Evolutionary conservation across 2,329 filamentous ascomycete species (phyloP), one percentile per base, ranked within the genome.

Genomic region (Davidsoniella virescens): DNA sequence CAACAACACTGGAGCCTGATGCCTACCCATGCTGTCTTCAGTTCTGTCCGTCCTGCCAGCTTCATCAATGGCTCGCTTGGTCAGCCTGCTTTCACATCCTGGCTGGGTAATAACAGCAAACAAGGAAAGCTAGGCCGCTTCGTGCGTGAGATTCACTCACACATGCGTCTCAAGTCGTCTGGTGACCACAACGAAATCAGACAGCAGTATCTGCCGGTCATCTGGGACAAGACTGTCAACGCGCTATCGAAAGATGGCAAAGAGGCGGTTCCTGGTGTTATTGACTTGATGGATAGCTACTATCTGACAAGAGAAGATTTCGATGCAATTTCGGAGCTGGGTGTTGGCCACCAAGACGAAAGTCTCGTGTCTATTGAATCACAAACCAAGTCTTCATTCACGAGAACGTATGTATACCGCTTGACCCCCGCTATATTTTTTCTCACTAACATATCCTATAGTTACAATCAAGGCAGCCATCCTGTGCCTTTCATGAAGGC

Each of bases 1-100:
- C 92, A 98, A 62, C 92, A 98, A 62, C 92, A 98, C 55, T 98
- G 92, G 92, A 92, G 85, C 61, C 68, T 98, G 54, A 98, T 98
- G 92, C 92, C 92, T 12, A 84, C 86, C 1, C 92, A 98, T 64
- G 92, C 88, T 23, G 75, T 95, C 38, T 95, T 96, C 68, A 94
- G 88, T 61, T 93, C 94, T 50, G 90, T 98, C 20, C 75, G 85
- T 23, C 92, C 92, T 4, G 82, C 92, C 6, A 94, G 87, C 63
- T 94, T 84, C 60, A 72, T 92, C 9, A 77, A 86, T 47, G 92
- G 92, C 39, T 82, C 82, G 58, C 76, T 93, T 57, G 72, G 77
- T 55, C 76, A 76, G 3, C 83, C 86, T 36, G 72, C 72, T 40
- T 98, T 98, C 62, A 92, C 92, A 0, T 75, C 76, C 5, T 98